Percentiles rank a stretch among this genome's conserved stretches.
phyloP scores from a whole-genome alignment of 805 yeast species.

The Teunomyces stri region DNA sequence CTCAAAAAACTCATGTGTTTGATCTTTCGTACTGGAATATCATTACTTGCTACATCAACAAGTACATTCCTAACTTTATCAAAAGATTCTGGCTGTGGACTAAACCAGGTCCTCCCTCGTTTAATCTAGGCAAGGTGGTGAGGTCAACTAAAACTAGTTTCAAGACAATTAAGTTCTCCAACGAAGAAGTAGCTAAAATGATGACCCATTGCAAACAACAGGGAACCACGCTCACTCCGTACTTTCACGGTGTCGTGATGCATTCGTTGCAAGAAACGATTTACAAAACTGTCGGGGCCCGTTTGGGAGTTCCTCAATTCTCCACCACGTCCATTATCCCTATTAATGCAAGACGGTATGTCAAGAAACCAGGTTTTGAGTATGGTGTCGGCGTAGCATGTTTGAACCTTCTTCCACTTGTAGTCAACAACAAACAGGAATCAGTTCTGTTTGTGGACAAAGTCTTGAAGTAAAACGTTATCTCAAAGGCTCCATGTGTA shows the following conservation, averaged over 20 bases:
- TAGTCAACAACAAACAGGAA: not conserved
- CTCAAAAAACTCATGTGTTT: not conserved
- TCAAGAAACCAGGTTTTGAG: not conserved
- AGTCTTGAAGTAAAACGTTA: slow-evolving; percentile 2
- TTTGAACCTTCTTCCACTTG: not conserved
- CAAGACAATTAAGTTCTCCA: not conserved
- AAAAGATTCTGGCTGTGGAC: not conserved
- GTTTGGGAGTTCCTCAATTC: slow-evolving; percentile 5
- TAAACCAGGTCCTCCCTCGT: not conserved
- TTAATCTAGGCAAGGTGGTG: not conserved
- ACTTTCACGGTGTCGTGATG: slow-evolving; percentile 9
- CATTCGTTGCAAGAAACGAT: slow-evolving; percentile 9
- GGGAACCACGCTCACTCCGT: slow-evolving; percentile 11
- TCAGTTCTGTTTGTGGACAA: slow-evolving; percentile 4
- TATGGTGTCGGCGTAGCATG: slow-evolving; percentile 6
- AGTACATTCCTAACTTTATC: not conserved
- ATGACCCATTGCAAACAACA: slow-evolving; percentile 6
- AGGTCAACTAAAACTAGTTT: slow-evolving; percentile 3
- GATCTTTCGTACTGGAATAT: not conserved
- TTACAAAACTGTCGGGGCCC: not conserved
- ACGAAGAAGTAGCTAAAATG: slow-evolving; percentile 3
- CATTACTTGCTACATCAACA: not conserved
- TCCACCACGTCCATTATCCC: slow-evolving; percentile 8
- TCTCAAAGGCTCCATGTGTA: slow-evolving; percentile 3
- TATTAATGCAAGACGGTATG: slow-evolving; percentile 10